Evolutionary conservation across 2,329 filamentous ascomycete genomes (phyloP), one percentile per base, ranked within the genome.

Genomic region (Pestalotiopsis sp.): DNA sequence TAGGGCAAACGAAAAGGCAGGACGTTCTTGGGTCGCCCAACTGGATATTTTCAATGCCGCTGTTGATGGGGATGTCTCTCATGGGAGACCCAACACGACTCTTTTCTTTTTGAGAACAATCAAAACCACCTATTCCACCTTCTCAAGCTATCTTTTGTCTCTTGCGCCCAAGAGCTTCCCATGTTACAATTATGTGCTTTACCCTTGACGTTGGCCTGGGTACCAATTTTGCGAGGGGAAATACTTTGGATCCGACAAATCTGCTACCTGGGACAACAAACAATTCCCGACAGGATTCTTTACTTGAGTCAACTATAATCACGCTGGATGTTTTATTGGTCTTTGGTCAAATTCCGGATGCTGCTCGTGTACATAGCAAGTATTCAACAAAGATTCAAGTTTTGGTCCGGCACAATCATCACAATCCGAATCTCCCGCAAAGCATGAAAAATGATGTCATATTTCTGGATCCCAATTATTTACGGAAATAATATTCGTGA

Each of bases 281-380:
- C 56, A 35, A 52, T 22, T 9, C 44, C 20, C 20, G 10, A 20
- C 17, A 52, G 20, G 44, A 17, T 6, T 52, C 20, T 48, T 52
- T 52, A 52, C 44, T 52, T 52, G 44, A 52, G 44, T 35, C 24
- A 65, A 57, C 63, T 56, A 66, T 60, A 59, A 35, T 9, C 20
- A 67, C 40, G 74, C 70, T 69, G 70, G 75, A 75, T 77, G 73
- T 76, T 77, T 76, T 75, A 76, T 76, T 74, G 73, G 73, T 72
- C 69, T 73, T 64, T 68, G 44, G 68, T 68, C 70, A 26, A 58
- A n/a, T 48, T 3, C 13, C 30, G 26, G 75, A 74, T 24, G 40
- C 48, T 24, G 65, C 56, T 57, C 52, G 13, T 61, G 58, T 61
- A 61, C 70, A 73, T 73, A 67, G 69, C 69, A 67, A 64, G 72